phyloP scores from a whole-genome alignment of 345 rosid species.

The Cardamine resedifolia region DNA sequence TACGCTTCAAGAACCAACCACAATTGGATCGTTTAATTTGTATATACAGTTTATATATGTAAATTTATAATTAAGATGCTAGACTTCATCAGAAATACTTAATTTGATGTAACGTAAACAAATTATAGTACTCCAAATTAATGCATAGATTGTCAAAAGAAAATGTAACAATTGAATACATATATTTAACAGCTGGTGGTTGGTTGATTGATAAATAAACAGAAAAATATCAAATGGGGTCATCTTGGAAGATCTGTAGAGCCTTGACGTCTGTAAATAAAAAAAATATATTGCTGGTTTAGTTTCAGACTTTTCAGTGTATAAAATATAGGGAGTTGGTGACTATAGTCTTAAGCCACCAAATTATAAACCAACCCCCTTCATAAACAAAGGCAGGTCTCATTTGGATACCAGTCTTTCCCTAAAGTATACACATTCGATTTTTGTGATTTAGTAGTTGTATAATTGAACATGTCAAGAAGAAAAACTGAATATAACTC shows the following conservation, averaged over 20 bases:
- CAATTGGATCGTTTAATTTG: not conserved
- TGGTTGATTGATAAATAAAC: constrained; percentile 16
- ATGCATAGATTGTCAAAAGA: not conserved
- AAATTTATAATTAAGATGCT: not conserved
- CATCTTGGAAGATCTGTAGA: not conserved
- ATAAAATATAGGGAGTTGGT: constrained; percentile 26
- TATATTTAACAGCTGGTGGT: constrained; percentile 22
- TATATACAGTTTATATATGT: not conserved
- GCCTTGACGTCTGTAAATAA: not conserved
- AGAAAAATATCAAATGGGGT: constrained; percentile 1
- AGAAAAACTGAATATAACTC: not conserved
- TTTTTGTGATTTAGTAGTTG: not conserved
- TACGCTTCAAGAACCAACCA: not conserved
- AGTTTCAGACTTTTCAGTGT: too few species aligned
- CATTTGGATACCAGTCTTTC: not conserved
- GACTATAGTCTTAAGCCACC: not conserved
- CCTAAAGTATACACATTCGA: not conserved
- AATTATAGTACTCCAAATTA: not conserved
- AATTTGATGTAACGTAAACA: not conserved
- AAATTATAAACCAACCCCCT: not conserved
- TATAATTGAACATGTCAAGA: constrained; percentile 7
- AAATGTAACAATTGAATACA: constrained; percentile 1
- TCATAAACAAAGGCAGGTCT: not conserved
- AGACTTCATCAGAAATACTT: not conserved
- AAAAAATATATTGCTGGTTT: not conserved